Percentiles rank a stretch among this genome's conserved stretches.
These are phyloP conservation scores for Tolypocladium sp. DNA, from an alignment of 2,329 filamentous ascomycete species.

Conservation along the genomic window DNA sequence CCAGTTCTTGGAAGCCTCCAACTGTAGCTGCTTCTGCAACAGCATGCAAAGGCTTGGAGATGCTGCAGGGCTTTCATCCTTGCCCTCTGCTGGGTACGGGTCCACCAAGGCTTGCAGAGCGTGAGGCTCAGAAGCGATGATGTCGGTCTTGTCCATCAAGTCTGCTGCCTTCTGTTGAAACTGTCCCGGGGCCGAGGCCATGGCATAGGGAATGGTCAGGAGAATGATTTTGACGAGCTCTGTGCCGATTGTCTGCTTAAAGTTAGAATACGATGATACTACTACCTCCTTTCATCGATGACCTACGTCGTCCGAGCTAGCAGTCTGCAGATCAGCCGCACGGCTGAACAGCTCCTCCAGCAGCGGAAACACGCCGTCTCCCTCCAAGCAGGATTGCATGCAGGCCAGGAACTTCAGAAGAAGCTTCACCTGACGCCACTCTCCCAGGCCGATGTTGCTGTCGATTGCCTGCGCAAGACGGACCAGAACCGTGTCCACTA, in stretches of 20 bases:
- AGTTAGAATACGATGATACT: background rate
- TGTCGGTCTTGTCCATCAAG: conserved; percentile 86
- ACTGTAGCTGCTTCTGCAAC: conserved; percentile 77
- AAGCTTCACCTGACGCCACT: conserved; percentile 89
- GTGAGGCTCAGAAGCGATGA: conserved; percentile 84
- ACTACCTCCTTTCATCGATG: background rate
- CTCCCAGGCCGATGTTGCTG: conserved; percentile 57
- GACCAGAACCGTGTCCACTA: conserved; percentile 61
- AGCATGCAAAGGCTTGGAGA: conserved; percentile 65
- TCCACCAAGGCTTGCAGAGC: conserved; percentile 79
- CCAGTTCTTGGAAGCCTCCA: conserved; percentile 68
- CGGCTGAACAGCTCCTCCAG: conserved; percentile 84
- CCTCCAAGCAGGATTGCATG: conserved; percentile 69
- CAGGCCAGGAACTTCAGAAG: conserved; percentile 83
- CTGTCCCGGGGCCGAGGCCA: conserved; percentile 62
- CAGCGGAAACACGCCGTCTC: conserved; percentile 75
- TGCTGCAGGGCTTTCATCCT: conserved; percentile 54
- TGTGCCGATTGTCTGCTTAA: conserved; percentile 53
- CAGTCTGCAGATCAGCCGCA: conserved; percentile 88
- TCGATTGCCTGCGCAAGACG: conserved; percentile 55
- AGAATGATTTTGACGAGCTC: conserved; percentile 96
- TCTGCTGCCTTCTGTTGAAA: conserved; percentile 66
- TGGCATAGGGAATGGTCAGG: conserved; percentile 83
- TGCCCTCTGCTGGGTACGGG: conserved; percentile 62
- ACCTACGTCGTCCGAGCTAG: conserved; percentile 83